A percentile compares a stretch with the other conserved stretches of the same genome.
phyloP scores from a whole-genome alignment of 129 eudicot species.

The Apium graveolens region DNA sequence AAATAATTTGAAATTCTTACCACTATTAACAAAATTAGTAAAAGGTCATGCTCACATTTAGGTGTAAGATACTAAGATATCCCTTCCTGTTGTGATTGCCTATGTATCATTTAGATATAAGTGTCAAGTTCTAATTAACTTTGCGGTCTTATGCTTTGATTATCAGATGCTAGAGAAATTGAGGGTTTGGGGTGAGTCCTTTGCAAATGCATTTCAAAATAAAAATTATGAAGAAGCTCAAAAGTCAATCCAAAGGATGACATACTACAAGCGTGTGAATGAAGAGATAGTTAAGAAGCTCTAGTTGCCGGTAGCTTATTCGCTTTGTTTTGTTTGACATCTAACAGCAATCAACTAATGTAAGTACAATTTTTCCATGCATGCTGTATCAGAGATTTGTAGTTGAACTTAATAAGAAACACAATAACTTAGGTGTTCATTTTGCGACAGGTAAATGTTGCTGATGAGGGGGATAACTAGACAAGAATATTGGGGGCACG shows the following conservation, averaged over 20 bases:
- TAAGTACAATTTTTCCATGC: neutral
- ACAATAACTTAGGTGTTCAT: neutral
- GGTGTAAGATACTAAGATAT: neutral
- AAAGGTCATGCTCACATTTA: neutral
- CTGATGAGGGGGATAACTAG: neutral
- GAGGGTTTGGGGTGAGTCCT: conserved; percentile 38
- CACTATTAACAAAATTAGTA: neutral
- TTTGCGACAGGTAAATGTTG: neutral
- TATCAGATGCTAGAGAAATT: conserved; percentile 67
- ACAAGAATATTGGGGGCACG: neutral
- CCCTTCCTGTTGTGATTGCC: neutral
- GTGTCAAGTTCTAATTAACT: neutral
- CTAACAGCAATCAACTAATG: neutral
- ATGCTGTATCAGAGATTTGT: neutral
- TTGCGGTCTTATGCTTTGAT: neutral
- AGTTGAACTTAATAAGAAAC: neutral
- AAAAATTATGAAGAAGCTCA: conserved; percentile 51
- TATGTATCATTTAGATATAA: neutral
- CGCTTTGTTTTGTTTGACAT: neutral
- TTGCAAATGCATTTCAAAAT: conserved; percentile 51
- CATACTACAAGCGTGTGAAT: conserved; percentile 61
- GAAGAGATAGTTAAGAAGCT: conserved; percentile 84
- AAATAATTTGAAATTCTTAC: neutral
- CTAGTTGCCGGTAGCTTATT: conserved; percentile 19
- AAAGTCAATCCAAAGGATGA: conserved; percentile 68